A percentile compares a stretch with the other conserved stretches of the same genome.
These are phyloP conservation scores for Boechera divaricarpa DNA, from an alignment of 345 rosid genomes.

Conservation along the genomic window DNA sequence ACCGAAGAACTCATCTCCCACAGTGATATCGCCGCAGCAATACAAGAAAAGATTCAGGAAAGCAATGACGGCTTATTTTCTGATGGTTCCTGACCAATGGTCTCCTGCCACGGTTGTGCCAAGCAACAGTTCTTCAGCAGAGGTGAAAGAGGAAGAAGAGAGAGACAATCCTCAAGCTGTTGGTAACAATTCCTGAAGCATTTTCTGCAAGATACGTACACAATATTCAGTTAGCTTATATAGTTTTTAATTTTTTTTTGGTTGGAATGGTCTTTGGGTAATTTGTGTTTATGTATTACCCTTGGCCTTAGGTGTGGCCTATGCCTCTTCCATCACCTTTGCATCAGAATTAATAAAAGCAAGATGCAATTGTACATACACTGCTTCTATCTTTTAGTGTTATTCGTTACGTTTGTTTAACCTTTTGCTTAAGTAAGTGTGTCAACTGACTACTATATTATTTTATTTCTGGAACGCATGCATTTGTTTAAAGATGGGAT, in stretches of 20 bases:
- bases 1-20: constrained; percentile 68
- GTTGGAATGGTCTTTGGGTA: constrained; percentile 41
- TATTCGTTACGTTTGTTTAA: constrained; percentile 16
- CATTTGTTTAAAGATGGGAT: neutral
- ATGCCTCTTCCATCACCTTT: constrained; percentile 34
- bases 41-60: constrained; percentile 94
- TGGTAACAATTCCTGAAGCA: constrained; percentile 36
- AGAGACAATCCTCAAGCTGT: constrained; percentile 35
- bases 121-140: constrained; percentile 38
- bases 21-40: constrained; percentile 90
- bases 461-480: neutral
- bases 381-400: constrained; percentile 23
- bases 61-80: constrained; percentile 91
- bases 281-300: constrained; percentile 36
- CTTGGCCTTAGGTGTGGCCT: constrained; percentile 32
- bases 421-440: constrained; percentile 3
- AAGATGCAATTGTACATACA: constrained; percentile 47
- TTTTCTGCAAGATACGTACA: constrained; percentile 10
- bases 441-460: neutral
- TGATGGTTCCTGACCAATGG: constrained; percentile 98
- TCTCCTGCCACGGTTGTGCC: constrained; percentile 47
- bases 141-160: constrained; percentile 40
- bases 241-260: neutral
- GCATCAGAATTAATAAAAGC: constrained; percentile 42
- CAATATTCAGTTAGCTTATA: constrained; percentile 35